Percentiles rank a stretch among this genome's conserved stretches.
phyloP scores from a whole-genome alignment of 805 yeast genomes.

The Tetrapisispora nanseiensis region DNA sequence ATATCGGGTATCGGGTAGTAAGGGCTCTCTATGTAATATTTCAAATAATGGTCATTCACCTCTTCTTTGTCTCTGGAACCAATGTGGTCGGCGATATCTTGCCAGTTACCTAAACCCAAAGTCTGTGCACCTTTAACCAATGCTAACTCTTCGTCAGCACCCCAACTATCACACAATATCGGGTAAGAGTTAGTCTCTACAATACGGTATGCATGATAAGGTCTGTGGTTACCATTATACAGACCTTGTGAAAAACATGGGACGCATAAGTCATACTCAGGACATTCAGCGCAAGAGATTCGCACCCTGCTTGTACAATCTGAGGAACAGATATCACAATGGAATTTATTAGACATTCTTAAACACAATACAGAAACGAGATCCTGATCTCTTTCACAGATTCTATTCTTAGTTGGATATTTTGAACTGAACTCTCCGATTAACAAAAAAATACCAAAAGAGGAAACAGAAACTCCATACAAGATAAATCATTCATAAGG shows the following conservation, averaged over 20 bases:
- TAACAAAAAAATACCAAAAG: too few relatives aligned
- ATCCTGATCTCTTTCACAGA: too few relatives aligned
- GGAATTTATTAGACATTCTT: conserved; percentile 52
- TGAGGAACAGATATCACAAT: conserved; percentile 93
- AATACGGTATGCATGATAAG: conserved; percentile 85
- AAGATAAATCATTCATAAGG: too few relatives aligned
- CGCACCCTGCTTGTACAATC: conserved; percentile 91
- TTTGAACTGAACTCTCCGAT: too few relatives aligned
- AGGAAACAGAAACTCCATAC: too few relatives aligned
- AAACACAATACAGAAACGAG: too few relatives aligned
- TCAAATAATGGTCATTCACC: conserved; percentile 72
- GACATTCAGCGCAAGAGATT: conserved; percentile 83
- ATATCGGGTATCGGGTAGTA: conserved; percentile 87
- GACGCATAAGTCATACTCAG: conserved; percentile 94
- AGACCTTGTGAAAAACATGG: conserved; percentile 89
- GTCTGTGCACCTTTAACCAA: conserved; percentile 88
- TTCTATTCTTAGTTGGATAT: background rate
- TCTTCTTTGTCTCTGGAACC: conserved; percentile 90
- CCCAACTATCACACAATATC: conserved; percentile 85
- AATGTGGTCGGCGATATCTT: conserved; percentile 91
- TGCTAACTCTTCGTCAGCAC: conserved; percentile 92
- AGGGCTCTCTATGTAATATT: conserved; percentile 55
- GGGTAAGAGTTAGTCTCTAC: conserved; percentile 95
- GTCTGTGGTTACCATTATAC: conserved; percentile 76
- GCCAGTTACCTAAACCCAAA: conserved; percentile 94